Evolutionary conservation across 148 eudicot genomes (phyloP).

Genomic region (Vaccinium darrowii): DNA sequence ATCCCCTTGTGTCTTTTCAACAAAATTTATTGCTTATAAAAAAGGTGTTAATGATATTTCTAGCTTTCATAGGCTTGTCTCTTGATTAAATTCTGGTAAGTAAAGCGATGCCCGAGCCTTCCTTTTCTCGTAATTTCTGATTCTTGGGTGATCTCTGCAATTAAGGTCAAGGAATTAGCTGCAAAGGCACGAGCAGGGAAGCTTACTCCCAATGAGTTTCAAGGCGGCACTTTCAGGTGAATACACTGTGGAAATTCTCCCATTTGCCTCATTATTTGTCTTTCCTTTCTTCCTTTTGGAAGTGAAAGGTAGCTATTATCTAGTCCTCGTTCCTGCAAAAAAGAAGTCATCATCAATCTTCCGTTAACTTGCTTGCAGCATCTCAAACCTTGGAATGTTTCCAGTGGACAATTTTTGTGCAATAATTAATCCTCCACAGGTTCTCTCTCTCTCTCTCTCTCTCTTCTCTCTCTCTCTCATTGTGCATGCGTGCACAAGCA

Average conservation of each 20-base stretch:
- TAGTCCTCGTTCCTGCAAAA: not conserved
- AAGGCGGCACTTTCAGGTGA: conserved; percentile 98
- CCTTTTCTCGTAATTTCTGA: conserved; percentile 8
- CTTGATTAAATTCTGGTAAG: conserved; percentile 10
- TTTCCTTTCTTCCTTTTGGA: not conserved
- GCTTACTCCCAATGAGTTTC: conserved; percentile 87
- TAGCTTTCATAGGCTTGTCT: conserved; percentile 5
- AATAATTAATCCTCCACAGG: conserved; percentile 97
- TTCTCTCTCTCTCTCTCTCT: conserved; percentile 27
- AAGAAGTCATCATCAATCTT: not conserved
- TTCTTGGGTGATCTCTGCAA: conserved; percentile 3
- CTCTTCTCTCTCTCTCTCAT: not conserved
- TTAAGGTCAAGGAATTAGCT: conserved; percentile 88
- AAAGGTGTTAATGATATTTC: not conserved
- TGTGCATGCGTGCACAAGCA: not conserved
- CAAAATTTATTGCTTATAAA: no score
- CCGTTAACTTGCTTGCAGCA: conserved; percentile 46
- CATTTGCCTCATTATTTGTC: not conserved
- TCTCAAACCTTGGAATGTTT: conserved; percentile 95
- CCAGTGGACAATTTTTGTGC: conserved; percentile 97
- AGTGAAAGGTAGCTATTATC: not conserved
- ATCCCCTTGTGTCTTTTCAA: no score
- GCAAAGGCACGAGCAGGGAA: conserved; percentile 90
- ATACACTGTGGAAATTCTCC: conserved; percentile 9
- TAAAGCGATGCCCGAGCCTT: not conserved